These are phyloP conservation scores for Pythium volutum DNA, from an alignment of 352 stramenopile genomes.

Conservation along the genomic window DNA sequence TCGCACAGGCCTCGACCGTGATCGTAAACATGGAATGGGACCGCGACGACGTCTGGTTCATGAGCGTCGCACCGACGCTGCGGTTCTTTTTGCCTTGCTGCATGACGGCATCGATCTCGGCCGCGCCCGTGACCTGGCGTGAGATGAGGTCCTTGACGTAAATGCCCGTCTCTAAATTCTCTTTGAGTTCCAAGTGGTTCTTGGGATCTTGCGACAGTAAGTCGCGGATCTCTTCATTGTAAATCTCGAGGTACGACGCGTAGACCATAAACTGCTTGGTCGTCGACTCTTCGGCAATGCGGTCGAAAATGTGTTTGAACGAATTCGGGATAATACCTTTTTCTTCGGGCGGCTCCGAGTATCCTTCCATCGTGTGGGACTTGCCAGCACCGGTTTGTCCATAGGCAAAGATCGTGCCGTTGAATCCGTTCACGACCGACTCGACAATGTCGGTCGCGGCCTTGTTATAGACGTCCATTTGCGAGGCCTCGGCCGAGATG, in stretches of 20 bases:
- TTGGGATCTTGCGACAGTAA: conserved; percentile 82
- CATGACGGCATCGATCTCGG: conserved; percentile 93
- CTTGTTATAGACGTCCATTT: conserved; percentile 91
- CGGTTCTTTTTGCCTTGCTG: conserved; percentile 92
- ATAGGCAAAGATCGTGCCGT: conserved; percentile 96
- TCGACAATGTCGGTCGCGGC: conserved; percentile 90
- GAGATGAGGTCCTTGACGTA: conserved; percentile 95
- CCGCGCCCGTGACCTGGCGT: conserved; percentile 69
- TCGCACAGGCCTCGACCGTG: conserved; percentile 85
- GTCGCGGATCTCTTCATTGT: conserved; percentile 94
- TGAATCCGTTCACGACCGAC: conserved; percentile 94
- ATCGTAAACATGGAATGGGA: conserved; percentile 96
- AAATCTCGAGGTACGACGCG: conserved; percentile 93
- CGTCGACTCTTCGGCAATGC: conserved; percentile 74
- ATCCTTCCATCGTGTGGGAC: conserved; percentile 91
- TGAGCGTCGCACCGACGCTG: conserved; percentile 90
- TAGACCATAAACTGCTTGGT: conserved; percentile 80
- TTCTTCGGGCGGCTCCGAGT: conserved; percentile 80
- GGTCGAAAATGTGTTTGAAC: conserved; percentile 96
- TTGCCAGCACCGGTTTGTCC: conserved; percentile 88
- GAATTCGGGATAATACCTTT: conserved; percentile 96
- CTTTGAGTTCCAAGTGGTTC: conserved; percentile 91
- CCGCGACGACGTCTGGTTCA: conserved; percentile 94
- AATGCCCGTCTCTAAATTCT: conserved; percentile 92
- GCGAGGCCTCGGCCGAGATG: conserved; percentile 76